Conservation (phyloP, 2,329 filamentous ascomycete genomes). For the Pseudofabraea citricarpa region DNA sequence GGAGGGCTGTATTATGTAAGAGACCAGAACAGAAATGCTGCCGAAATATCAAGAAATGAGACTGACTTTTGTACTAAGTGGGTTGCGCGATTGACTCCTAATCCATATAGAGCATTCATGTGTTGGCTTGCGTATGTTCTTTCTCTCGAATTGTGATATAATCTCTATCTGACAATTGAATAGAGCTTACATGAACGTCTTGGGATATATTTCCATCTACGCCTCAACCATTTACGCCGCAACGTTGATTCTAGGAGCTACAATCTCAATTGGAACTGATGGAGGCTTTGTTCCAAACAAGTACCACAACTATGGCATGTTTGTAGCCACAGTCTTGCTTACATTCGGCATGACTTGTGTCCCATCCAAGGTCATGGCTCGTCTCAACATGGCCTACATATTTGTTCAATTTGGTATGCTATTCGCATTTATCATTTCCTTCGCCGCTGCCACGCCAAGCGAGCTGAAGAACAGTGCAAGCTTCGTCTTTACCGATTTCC, state of each 20-base stretch:
- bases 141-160: not conserved
- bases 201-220: slow-evolving; percentile 29
- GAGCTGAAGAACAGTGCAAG: slow-evolving; percentile 21
- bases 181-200: slow-evolving; percentile 28
- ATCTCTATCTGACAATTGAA: slow-evolving; percentile 4
- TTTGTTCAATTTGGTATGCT: slow-evolving; percentile 26
- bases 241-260: slow-evolving; percentile 25
- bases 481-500: slow-evolving; percentile 25
- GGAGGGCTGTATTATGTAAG: slow-evolving; percentile 27
- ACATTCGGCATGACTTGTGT: slow-evolving; percentile 29
- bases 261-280: slow-evolving; percentile 21
- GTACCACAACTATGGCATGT: slow-evolving; percentile 28
- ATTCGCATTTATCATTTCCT: slow-evolving; percentile 22
- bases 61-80: slow-evolving; percentile 17
- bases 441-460: slow-evolving; percentile 23
- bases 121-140: slow-evolving; percentile 29
- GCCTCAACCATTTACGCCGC: slow-evolving; percentile 28
- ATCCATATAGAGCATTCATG: slow-evolving; percentile 24
- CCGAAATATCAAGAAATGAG: no score
- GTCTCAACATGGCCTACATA: slow-evolving; percentile 26
- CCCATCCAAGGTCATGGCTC: slow-evolving; percentile 19
- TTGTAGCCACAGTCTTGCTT: slow-evolving; percentile 22
- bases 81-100: slow-evolving; percentile 27
- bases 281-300: slow-evolving; percentile 20
- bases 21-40: not conserved